These are phyloP conservation scores for Canavalia ensiformis DNA, from an alignment of 306 rosid species.

Conservation along the genomic window DNA sequence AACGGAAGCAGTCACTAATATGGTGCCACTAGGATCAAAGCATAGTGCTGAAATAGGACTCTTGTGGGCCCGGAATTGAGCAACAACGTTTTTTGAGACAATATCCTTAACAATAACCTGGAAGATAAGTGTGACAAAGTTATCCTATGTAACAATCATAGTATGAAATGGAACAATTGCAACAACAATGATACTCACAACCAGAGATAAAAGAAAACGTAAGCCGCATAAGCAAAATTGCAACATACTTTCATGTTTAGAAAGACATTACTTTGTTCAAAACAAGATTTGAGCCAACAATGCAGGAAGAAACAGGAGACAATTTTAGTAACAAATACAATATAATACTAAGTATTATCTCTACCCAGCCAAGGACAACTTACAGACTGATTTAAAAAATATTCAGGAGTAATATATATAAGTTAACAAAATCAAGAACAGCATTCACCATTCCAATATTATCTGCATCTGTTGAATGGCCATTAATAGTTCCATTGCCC, in stretches of 20 bases:
- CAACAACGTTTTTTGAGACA: conserved; percentile 73
- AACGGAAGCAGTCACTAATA: conserved; percentile 91
- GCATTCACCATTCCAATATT: conserved; percentile 85
- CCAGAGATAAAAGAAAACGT: conserved; percentile 21
- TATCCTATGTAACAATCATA: conserved; percentile 14
- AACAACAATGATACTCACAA: not conserved
- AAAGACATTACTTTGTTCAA: conserved; percentile 7
- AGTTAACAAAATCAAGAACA: conserved; percentile 43
- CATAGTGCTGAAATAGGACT: conserved; percentile 95
- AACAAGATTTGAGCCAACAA: conserved; percentile 25
- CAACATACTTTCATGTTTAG: not conserved
- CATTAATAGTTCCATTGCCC: conserved; percentile 68
- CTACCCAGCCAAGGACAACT: conserved; percentile 16
- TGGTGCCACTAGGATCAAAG: conserved; percentile 94
- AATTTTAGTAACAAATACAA: conserved; percentile 1
- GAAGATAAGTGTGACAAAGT: conserved; percentile 40
- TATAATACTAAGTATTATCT: not conserved
- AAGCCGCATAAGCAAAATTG: conserved; percentile 17
- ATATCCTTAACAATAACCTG: conserved; percentile 94
- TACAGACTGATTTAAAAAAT: not conserved
- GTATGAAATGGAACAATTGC: conserved; percentile 10
- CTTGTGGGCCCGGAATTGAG: conserved; percentile 91
- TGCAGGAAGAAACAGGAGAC: conserved; percentile 1
- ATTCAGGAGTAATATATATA: not conserved
- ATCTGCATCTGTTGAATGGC: conserved; percentile 70